Evolutionary conservation across 192 early-diverging fungal species (phyloP), one percentile per base, ranked within the genome.

Genomic region (Mortierella hygrophila): DNA sequence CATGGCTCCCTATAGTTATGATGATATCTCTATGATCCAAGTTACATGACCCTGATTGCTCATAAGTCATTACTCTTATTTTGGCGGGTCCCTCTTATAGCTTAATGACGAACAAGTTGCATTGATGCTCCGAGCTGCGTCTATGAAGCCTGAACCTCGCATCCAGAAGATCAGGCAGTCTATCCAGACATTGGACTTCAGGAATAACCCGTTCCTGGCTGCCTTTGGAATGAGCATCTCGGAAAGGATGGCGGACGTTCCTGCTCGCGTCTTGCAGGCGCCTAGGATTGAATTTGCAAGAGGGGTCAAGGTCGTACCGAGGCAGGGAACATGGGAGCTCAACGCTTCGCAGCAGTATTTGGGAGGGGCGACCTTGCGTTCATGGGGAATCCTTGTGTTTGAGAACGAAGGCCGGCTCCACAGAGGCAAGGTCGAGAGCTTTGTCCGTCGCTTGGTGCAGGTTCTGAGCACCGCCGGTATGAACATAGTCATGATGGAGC

Each of bases 101-200:
- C 88, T 98, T n/a, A 94, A 96, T 80, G 96, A 97, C 54, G 88
- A 89, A 40, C 94, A 97, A 91, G 97, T 96, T 0, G 93, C 96
- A 0, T 95, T 96, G 75, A 98, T 99, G 97, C 97, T 99, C 82
- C 96, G 93, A 37, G 95, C 96, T 80, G 96, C 97, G 0, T 96
- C 95, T 78, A 93, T 95, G 86, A 89, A 89, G 44, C 98, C 98
- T 0, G 89, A 91, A 60, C 90, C 93, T 21, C 95, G 97, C 70
- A 90, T 91, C 73, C 89, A 93, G 76, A 95, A 95, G 74, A 99
- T 99, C 77, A 90, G 83, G 7, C 89, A 94, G n/a, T 94, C 92
- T n/a, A 80, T 96, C 37, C 82, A 88, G 8, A 83, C 93, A 32
- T 82, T 98, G 2, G 82, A 92, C 57, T 92, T 95, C 81, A 83